Evolutionary conservation across 768 basidiomycete species (phyloP).

Genomic region (Rubroboletus pulcherrimus): DNA sequence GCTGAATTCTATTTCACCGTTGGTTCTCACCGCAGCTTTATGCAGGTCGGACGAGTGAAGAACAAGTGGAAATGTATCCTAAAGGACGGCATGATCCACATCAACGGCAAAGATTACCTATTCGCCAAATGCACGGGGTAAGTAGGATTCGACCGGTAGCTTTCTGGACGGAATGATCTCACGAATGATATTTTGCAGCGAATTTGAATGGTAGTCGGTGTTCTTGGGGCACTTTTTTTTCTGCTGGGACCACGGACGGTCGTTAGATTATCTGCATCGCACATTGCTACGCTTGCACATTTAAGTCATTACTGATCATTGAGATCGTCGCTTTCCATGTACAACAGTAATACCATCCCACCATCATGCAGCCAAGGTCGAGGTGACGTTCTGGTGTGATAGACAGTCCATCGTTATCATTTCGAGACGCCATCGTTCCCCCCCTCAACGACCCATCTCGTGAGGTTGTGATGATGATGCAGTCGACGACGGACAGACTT

Average conservation of each 20-base stretch:
- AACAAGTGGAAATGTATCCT: slow-evolving; percentile 99
- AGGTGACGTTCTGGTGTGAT: neutral
- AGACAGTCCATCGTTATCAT: neutral
- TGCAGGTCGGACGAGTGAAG: slow-evolving; percentile 97
- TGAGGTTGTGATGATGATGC: neutral
- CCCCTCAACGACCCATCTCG: neutral
- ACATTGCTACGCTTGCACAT: slow-evolving; percentile 23
- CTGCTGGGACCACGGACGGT: neutral
- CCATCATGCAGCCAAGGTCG: slow-evolving; percentile 1
- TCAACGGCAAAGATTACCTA: slow-evolving; percentile 96
- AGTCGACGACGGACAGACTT: neutral
- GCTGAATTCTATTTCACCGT: neutral
- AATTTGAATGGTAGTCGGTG: slow-evolving; percentile 42
- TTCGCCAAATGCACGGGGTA: slow-evolving; percentile 97
- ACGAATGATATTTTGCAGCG: slow-evolving; percentile 23
- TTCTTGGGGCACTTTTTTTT: neutral
- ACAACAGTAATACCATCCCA: slow-evolving; percentile 19
- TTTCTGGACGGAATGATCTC: neutral
- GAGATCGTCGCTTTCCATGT: slow-evolving; percentile 20
- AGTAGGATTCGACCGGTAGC: slow-evolving; percentile 25
- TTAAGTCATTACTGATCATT: slow-evolving; percentile 19
- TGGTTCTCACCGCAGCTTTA: neutral
- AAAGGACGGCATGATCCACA: slow-evolving; percentile 96
- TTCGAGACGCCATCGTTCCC: neutral
- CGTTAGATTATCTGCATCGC: slow-evolving; percentile 23